Base-by-base conservation (phyloP, 1,139 yeast genomes). In the Debaryomyces sp. region DNA sequence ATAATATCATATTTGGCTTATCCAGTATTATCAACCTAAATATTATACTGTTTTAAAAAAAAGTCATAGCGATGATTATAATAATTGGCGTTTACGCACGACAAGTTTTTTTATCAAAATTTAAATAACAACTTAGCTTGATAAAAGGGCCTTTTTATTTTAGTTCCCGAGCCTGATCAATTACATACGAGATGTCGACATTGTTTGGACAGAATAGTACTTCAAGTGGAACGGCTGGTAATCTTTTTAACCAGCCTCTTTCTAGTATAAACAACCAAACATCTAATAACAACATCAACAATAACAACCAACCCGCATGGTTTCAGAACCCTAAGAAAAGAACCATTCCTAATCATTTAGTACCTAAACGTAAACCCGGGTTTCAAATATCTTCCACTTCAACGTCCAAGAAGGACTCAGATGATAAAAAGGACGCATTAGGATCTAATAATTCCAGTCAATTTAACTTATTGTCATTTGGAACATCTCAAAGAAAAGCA, bases 321-420 rank as follows among this genome's bases (percentile, higher is more conserved):
- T 75, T 77, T 54, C 79, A 77, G 45, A 78, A 79, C 52, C 77
- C 82, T 17, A 79, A 78, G 52, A 81, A 79, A 54, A 71, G 89
- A 54, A 73, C 80, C 1, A 80, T 84, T 41, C 89, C 90, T 17
- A 84, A 75, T 51, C 81, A 77, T 53, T 65, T 77, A 46, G 75
- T 72, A 6, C 76, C 80, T 8, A 73, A 71, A 54, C 67, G 73
- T 54, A 74, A 75, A 49, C 66, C 76, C 3, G 77, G 76, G 5
- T 75, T 76, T 57, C 80, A 73, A 47, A 60, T 75, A 23, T 55
- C 68, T 12, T 48, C 66, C 5, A 46, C 63, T 6, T 50, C 69
- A 1, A 51, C 64, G 6, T 51, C 63, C 17, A 62, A 56, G 45
- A 57, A 57, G 41, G 62, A 61, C 39, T 57, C 59, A 41, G 49